Conservation (phyloP, 1,284 basidiomycete genomes). For the Gomphus bonarii region DNA sequence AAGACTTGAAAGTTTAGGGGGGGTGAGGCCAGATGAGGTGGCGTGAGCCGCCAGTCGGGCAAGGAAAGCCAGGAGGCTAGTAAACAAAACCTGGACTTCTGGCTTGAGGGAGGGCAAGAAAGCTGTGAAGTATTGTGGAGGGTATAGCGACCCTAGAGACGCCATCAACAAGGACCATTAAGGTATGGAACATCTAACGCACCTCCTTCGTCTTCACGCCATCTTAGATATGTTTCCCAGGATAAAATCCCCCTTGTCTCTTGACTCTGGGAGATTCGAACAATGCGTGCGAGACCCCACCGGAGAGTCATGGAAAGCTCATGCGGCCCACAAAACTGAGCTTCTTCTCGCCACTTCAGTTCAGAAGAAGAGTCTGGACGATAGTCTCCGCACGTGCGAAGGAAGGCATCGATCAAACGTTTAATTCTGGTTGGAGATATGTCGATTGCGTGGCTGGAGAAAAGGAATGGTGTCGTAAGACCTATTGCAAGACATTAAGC, state of each 20-base stretch:
- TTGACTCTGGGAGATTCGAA: constrained; percentile 51
- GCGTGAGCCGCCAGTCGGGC: constrained; percentile 75
- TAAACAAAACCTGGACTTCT: constrained; percentile 47
- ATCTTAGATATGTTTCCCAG: constrained; percentile 71
- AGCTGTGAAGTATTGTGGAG: constrained; percentile 54
- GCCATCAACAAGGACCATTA: constrained; percentile 14
- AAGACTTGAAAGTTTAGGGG: constrained; percentile 76
- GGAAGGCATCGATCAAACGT: constrained; percentile 66
- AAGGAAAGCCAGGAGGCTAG: constrained; percentile 63
- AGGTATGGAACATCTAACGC: constrained; percentile 21
- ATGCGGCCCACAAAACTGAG: constrained; percentile 70
- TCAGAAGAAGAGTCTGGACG: constrained; percentile 43
- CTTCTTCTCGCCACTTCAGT: constrained; percentile 63
- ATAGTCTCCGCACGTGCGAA: constrained; percentile 28
- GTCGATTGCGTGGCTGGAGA: constrained; percentile 79
- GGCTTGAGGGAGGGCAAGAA: constrained; percentile 47
- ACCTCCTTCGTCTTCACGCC: constrained; percentile 72
- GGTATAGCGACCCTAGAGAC: constrained; percentile 48
- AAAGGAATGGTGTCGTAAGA: constrained; percentile 75
- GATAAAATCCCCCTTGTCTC: constrained; percentile 65
- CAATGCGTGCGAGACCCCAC: constrained; percentile 73
- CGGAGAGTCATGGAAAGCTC: constrained; percentile 81
- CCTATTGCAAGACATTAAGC: constrained; percentile 27
- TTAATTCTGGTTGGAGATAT: constrained; percentile 61
- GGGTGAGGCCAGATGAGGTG: constrained; percentile 71